A percentile compares a stretch with the other conserved stretches of the same genome.
These are phyloP conservation scores for Crinitomyces ghanaensis DNA, from an alignment of 805 yeast genomes.

Conservation along the genomic window DNA sequence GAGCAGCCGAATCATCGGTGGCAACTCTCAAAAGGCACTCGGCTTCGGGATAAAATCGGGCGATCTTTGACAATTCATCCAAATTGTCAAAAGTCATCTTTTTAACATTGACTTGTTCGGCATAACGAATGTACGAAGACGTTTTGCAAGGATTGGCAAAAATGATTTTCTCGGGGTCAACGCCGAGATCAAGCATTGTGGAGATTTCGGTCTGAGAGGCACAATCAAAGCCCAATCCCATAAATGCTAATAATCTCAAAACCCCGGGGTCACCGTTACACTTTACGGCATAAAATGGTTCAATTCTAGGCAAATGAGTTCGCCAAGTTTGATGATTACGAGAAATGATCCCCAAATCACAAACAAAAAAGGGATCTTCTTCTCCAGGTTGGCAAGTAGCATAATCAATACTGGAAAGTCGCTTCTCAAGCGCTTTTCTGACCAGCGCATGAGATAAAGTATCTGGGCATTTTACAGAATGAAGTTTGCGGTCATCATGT, in stretches of 20 bases:
- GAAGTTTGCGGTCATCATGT: background rate
- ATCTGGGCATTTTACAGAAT: background rate
- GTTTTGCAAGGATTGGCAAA: conserved; percentile 94
- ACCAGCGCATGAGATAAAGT: conserved; percentile 8
- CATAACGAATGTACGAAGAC: conserved; percentile 66
- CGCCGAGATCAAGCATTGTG: conserved; percentile 48
- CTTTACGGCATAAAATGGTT: conserved; percentile 90
- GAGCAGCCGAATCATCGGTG: conserved; percentile 82
- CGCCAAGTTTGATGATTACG: conserved; percentile 58
- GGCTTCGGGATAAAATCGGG: conserved; percentile 55
- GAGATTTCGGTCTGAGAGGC: conserved; percentile 83
- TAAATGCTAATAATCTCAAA: conserved; percentile 40
- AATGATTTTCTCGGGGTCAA: conserved; percentile 54
- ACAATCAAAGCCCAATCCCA: conserved; percentile 82
- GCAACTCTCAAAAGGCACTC: conserved; percentile 66
- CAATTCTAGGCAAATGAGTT: conserved; percentile 52
- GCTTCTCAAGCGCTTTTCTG: conserved; percentile 14
- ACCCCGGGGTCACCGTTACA: conserved; percentile 70
- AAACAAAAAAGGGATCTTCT: conserved; percentile 79
- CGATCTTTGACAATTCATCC: conserved; percentile 71
- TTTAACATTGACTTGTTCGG: conserved; percentile 41
- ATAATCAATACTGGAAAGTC: conserved; percentile 33
- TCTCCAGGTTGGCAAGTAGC: conserved; percentile 60
- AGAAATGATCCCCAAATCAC: conserved; percentile 66
- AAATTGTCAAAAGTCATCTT: conserved; percentile 84